Conservation (phyloP, 192 early-diverging fungal genomes). For the Diversispora epigaea region DNA sequence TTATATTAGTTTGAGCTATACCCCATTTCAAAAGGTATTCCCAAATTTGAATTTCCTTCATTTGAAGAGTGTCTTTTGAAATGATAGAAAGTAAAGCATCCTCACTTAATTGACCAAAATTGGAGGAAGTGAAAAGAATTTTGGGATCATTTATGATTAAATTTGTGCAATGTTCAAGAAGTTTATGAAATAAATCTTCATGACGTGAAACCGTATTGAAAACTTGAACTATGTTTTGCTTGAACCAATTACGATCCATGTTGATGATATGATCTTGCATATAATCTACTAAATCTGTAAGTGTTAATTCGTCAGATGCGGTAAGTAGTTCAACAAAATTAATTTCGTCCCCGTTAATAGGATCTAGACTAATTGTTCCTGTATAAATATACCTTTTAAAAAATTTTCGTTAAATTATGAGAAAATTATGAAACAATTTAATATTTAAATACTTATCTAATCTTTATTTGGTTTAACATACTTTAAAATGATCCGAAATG, state of each 20-base stretch:
- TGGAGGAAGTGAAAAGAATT: not conserved
- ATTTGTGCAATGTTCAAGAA: not conserved
- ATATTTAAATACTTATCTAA: not conserved
- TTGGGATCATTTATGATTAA: not conserved
- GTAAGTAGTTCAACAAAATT: slow-evolving; percentile 13
- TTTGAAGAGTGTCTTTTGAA: not conserved
- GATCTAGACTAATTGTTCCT: not conserved
- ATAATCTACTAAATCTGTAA: slow-evolving; percentile 7
- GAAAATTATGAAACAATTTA: no score
- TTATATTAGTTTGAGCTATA: not conserved
- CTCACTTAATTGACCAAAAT: not conserved
- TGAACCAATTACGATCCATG: no score
- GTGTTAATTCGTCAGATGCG: slow-evolving; percentile 20
- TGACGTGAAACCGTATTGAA: slow-evolving; percentile 13
- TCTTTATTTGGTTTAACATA: not conserved
- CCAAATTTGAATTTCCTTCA: slow-evolving; percentile 18
- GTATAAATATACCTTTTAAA: slow-evolving; percentile 14
- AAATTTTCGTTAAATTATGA: not conserved
- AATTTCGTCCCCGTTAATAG: not conserved
- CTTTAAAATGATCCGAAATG: slow-evolving; percentile 20
- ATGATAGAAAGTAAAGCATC: not conserved
- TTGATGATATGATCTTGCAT: slow-evolving; percentile 29
- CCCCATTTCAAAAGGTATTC: slow-evolving; percentile 4
- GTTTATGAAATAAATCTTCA: not conserved
- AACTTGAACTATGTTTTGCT: not conserved